A percentile compares a stretch with the other conserved stretches of the same genome.
Evolutionary conservation across 352 stramenopile species (phyloP).

Genomic region (Globisporangium abappressorium): DNA sequence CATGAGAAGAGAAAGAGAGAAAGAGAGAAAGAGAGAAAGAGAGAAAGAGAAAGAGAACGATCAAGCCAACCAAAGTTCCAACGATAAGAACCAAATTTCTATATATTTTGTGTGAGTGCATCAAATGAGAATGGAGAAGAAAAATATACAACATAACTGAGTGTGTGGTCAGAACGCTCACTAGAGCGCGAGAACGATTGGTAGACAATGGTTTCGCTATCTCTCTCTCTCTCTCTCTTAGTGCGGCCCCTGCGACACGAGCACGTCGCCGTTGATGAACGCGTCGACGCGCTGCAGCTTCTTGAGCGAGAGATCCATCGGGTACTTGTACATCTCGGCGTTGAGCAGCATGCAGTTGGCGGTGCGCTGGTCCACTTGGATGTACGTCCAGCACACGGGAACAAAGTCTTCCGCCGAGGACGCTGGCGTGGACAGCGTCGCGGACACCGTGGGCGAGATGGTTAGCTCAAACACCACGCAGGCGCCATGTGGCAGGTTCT

Average conservation of each 20-base stretch:
- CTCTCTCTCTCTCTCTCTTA: conserved; percentile 2
- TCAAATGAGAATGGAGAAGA: not conserved
- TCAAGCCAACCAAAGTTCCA: not conserved
- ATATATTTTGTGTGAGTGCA: conserved; percentile 8
- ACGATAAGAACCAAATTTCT: conserved; percentile 8
- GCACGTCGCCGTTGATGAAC: conserved; percentile 72
- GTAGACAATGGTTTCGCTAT: too few species aligned
- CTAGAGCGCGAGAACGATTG: too few species aligned
- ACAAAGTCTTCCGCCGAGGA: conserved; percentile 43
- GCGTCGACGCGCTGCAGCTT: conserved; percentile 67
- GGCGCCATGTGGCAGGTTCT: conserved; percentile 81
- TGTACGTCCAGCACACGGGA: conserved; percentile 80
- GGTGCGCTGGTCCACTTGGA: conserved; percentile 79
- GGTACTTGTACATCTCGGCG: conserved; percentile 83
- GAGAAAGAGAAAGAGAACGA: not conserved
- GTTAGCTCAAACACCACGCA: conserved; percentile 72
- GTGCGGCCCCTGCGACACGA: conserved; percentile 57
- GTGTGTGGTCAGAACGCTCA: not conserved
- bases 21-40: conserved; percentile 1
- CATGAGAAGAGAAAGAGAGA: not conserved
- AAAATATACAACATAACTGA: not conserved
- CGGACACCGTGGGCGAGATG: conserved; percentile 31
- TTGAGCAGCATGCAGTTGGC: conserved; percentile 67
- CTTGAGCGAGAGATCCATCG: conserved; percentile 72
- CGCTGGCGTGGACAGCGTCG: conserved; percentile 19